Conservation (phyloP, 805 yeast genomes). For the Babjeviella inositovora region DNA sequence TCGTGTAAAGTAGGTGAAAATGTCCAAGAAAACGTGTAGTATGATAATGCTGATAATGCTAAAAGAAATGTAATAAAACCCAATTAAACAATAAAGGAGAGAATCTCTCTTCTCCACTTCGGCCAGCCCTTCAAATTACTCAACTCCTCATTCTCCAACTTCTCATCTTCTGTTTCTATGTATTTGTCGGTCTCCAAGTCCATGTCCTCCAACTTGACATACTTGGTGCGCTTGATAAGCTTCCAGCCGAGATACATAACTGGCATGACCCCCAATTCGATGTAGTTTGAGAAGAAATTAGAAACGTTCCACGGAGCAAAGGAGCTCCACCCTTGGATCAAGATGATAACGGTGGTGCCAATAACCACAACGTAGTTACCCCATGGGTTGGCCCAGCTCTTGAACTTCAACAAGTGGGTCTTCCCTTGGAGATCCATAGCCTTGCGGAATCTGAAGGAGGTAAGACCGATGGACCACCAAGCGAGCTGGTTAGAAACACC, state of each 20-base stretch:
- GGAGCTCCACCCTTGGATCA: constrained; percentile 38
- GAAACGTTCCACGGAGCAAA: constrained; percentile 25
- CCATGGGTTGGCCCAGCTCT: constrained; percentile 34
- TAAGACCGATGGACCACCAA: constrained; percentile 31
- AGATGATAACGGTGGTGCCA: constrained; percentile 21
- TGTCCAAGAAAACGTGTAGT: too few species aligned
- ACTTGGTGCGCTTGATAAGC: constrained; percentile 19
- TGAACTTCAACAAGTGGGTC: constrained; percentile 19
- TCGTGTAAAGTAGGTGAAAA: too few species aligned
- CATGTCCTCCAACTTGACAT: constrained; percentile 27
- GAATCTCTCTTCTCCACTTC: constrained; percentile 18
- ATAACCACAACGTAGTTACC: constrained; percentile 30
- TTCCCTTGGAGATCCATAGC: constrained; percentile 26
- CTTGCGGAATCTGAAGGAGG: constrained; percentile 30
- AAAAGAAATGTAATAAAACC: too few species aligned
- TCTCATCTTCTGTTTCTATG: constrained; percentile 29
- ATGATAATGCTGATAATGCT: too few species aligned
- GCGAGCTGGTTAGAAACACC: constrained; percentile 36
- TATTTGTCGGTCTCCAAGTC: constrained; percentile 37
- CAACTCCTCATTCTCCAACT: constrained; percentile 16
- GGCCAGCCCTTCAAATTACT: constrained; percentile 24
- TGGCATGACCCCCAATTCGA: constrained; percentile 32
- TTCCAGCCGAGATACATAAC: constrained; percentile 23
- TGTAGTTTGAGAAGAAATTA: constrained; percentile 24
- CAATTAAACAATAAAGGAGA: too few species aligned